Evolutionary conservation across 2,329 filamentous ascomycete genomes (phyloP).

Genomic region (Fusarium robinianum): DNA sequence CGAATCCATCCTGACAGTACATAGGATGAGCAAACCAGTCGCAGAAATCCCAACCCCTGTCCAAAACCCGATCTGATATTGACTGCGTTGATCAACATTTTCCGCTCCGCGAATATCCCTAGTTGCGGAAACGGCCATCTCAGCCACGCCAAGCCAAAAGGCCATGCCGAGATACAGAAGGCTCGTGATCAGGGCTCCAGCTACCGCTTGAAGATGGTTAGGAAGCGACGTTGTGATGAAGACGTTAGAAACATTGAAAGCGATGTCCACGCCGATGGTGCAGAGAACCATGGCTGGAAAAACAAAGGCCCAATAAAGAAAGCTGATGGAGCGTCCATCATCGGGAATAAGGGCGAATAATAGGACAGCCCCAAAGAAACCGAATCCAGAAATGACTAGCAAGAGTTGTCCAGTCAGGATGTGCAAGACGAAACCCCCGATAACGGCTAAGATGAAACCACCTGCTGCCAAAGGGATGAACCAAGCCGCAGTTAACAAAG

Average conservation of each 20-base stretch:
- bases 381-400: slow-evolving; percentile 63
- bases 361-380: slow-evolving; percentile 61
- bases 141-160: slow-evolving; percentile 71
- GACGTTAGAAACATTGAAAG: slow-evolving; percentile 75
- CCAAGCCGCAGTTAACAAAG: slow-evolving; percentile 70
- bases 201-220: slow-evolving; percentile 68
- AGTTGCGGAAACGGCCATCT: slow-evolving; percentile 62
- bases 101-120: slow-evolving; percentile 32
- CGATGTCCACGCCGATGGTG: slow-evolving; percentile 75
- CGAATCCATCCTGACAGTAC: slow-evolving; percentile 59
- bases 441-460: slow-evolving; percentile 66
- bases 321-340: slow-evolving; percentile 43
- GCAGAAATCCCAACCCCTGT: slow-evolving; percentile 62
- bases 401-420: slow-evolving; percentile 65
- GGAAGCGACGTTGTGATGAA: slow-evolving; percentile 77
- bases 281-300: slow-evolving; percentile 72
- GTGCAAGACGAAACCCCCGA: slow-evolving; percentile 70
- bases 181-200: slow-evolving; percentile 62
- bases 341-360: slow-evolving; percentile 68
- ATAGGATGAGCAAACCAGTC: slow-evolving; percentile 56
- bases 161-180: slow-evolving; percentile 74
- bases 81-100: slow-evolving; percentile 49
- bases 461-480: slow-evolving; percentile 69
- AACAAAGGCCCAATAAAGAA: slow-evolving; percentile 71
- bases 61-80: slow-evolving; percentile 71